phyloP scores from a whole-genome alignment of 75 land plant genomes.

The Picea sitchensis region DNA sequence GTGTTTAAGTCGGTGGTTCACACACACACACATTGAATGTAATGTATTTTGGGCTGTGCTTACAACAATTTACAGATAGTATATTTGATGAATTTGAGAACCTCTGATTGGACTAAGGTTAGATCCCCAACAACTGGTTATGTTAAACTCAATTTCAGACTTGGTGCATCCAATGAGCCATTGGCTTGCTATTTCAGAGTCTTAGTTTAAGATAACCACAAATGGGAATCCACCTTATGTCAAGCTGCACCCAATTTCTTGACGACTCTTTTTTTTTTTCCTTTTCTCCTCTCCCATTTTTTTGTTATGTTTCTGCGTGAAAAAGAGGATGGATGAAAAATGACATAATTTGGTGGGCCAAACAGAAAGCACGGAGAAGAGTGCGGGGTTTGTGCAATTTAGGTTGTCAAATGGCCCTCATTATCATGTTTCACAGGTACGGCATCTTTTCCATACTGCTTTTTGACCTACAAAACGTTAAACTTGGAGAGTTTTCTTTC shows the following conservation, averaged over 20 bases:
- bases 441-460: background rate
- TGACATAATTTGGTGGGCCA: background rate
- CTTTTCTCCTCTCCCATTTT: background rate
- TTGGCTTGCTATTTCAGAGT: no score
- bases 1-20: background rate
- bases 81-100: no score
- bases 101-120: no score
- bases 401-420: constrained; percentile 75
- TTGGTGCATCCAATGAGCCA: no score
- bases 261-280: background rate
- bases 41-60: no score
- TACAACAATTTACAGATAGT: no score
- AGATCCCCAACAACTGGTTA: no score
- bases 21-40: no score
- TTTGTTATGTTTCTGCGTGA: background rate
- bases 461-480: no score
- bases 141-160: no score
- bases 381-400: constrained; percentile 65
- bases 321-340: background rate
- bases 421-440: constrained; percentile 76
- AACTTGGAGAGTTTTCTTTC: background rate
- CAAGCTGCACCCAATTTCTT: background rate
- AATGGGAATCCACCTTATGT: no score
- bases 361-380: constrained; percentile 29
- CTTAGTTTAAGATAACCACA: no score